phyloP scores from a whole-genome alignment of 768 basidiomycete genomes.

The Tricholoma flavovirens region DNA sequence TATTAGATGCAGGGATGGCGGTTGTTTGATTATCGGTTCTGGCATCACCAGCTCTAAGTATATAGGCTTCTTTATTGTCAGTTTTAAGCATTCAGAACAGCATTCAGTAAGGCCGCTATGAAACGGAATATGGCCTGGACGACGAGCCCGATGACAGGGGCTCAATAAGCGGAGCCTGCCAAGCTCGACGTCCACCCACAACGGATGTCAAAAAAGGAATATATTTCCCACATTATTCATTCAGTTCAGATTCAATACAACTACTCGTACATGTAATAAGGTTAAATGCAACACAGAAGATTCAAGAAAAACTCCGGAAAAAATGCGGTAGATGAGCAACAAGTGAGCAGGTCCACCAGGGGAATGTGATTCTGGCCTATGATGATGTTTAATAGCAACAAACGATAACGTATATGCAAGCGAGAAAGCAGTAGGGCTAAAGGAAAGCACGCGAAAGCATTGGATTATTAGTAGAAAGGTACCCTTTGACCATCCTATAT shows the following conservation, averaged over 20 bases:
- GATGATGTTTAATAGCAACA: background rate
- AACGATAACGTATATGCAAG: slow-evolving; percentile 1
- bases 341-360: background rate
- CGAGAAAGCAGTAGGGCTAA: slow-evolving; percentile 2
- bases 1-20: background rate
- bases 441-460: background rate
- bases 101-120: background rate
- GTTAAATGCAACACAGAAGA: background rate
- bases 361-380: background rate
- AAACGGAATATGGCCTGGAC: background rate
- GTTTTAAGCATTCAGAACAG: background rate
- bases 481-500: background rate
- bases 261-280: slow-evolving; percentile 1
- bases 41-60: background rate
- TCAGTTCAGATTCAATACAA: background rate
- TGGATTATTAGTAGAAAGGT: background rate
- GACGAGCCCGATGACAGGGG: background rate
- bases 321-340: slow-evolving; percentile 1
- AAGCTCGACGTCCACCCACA: background rate
- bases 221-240: slow-evolving; percentile 1
- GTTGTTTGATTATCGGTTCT: background rate
- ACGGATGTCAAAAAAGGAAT: background rate
- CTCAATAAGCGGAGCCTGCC: background rate
- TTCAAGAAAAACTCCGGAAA: background rate
- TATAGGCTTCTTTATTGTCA: background rate